Conservation (phyloP, 169 alveolate genomes). For the Plasmodium knowlesi region DNA sequence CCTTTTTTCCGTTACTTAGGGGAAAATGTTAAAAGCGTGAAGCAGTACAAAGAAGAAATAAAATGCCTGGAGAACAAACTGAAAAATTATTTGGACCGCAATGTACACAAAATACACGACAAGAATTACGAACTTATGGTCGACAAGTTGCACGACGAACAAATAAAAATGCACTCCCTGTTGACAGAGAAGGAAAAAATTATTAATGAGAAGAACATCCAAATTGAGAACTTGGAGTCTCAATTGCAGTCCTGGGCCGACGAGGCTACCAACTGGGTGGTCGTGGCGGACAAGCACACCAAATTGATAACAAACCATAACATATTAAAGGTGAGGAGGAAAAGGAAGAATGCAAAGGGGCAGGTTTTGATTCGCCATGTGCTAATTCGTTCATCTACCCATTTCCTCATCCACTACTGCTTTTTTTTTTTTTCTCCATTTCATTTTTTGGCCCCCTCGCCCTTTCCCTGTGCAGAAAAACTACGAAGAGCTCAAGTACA, state of each 20-base stretch:
- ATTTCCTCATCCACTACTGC: not conserved
- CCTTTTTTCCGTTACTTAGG: not conserved
- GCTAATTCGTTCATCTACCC: not conserved
- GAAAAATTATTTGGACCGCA: conserved; percentile 30
- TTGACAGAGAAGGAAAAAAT: conserved; percentile 57
- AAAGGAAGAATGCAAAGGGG: not conserved
- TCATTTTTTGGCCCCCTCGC: not conserved
- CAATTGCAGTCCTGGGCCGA: conserved; percentile 73
- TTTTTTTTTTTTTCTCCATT: not conserved
- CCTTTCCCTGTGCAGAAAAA: conserved; percentile 24
- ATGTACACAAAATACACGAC: conserved; percentile 35
- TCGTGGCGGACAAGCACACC: conserved; percentile 55
- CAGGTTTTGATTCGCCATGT: not conserved
- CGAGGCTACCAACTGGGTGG: conserved; percentile 68
- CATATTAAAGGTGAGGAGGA: conserved; percentile 26
- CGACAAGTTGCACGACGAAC: conserved; percentile 56
- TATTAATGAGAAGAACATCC: conserved; percentile 38
- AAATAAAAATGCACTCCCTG: conserved; percentile 58
- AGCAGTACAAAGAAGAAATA: conserved; percentile 50
- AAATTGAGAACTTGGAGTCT: conserved; percentile 25
- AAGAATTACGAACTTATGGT: conserved; percentile 50
- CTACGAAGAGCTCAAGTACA: conserved; percentile 57
- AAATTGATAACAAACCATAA: conserved; percentile 53
- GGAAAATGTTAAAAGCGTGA: not conserved
- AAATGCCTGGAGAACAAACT: conserved; percentile 36